Percentiles rank a stretch among this genome's conserved stretches.
These are phyloP conservation scores for Umbilicaria muhlenbergii DNA, from an alignment of 495 filamentous ascomycete species.

Conservation along the genomic window DNA sequence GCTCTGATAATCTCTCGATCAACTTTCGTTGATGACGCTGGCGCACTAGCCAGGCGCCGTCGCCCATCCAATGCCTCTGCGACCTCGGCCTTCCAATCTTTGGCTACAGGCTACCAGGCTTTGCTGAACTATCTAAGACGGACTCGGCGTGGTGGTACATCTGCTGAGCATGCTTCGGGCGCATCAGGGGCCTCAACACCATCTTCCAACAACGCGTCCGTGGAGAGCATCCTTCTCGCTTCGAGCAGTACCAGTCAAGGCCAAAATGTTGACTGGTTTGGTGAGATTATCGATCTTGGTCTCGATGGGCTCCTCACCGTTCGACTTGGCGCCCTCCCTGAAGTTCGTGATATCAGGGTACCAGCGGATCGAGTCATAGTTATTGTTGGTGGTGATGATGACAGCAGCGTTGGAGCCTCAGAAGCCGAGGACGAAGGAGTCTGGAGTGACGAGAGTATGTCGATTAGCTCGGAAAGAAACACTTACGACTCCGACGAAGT, in stretches of 20 bases:
- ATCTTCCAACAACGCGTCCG: too few species aligned
- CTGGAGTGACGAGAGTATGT: conserved; percentile 3
- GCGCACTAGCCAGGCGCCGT: too few species aligned
- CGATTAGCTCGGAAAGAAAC: background rate
- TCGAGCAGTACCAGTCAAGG: too few species aligned
- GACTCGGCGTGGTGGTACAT: too few species aligned
- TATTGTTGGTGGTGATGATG: conserved; percentile 20
- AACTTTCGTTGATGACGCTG: too few species aligned
- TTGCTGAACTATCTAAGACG: too few species aligned
- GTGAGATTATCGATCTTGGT: conserved; percentile 37
- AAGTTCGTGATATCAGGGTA: conserved; percentile 33
- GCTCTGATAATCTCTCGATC: conserved; percentile 28
- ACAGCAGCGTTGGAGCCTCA: conserved; percentile 8
- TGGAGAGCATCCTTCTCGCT: too few species aligned
- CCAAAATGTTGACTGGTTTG: conserved; percentile 30
- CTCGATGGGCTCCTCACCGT: conserved; percentile 37
- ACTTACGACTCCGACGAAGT: conserved; percentile 1
- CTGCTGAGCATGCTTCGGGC: too few species aligned
- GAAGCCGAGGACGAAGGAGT: conserved; percentile 6
- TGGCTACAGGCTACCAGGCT: too few species aligned
- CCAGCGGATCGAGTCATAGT: conserved; percentile 28
- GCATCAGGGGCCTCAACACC: too few species aligned
- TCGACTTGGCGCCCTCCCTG: conserved; percentile 29
- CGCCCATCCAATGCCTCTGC: too few species aligned
- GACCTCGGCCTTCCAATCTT: too few species aligned